Evolutionary conservation across 371 early-diverging fungal species (phyloP).

Genomic region (Mucor mucedo): DNA sequence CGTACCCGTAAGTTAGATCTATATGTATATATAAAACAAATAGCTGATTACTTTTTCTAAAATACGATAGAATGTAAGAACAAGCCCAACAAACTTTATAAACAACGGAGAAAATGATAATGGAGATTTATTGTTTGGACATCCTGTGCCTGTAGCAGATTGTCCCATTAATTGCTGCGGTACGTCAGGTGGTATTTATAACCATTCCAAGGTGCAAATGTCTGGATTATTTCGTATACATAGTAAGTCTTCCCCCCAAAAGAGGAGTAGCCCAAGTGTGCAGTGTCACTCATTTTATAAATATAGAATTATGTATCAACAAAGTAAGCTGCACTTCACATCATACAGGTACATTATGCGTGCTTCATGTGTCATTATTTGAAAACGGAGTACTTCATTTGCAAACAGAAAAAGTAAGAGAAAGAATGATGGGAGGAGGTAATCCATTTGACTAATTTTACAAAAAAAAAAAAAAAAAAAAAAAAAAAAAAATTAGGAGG

Average conservation of each 20-base stretch:
- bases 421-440: neutral
- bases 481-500: slow-evolving; percentile 6
- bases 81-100: slow-evolving; percentile 14
- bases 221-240: slow-evolving; percentile 27
- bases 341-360: slow-evolving; percentile 21
- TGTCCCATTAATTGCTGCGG: slow-evolving; percentile 29
- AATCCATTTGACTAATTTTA: neutral
- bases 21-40: neutral
- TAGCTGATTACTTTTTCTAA: neutral
- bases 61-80: neutral
- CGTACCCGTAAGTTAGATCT: neutral
- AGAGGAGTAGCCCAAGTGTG: neutral
- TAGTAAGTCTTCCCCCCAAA: slow-evolving; percentile 9
- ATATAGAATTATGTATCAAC: slow-evolving; percentile 25
- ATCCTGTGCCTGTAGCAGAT: slow-evolving; percentile 26
- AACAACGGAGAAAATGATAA: slow-evolving; percentile 7
- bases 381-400: slow-evolving; percentile 26
- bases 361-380: slow-evolving; percentile 23
- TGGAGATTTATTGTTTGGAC: slow-evolving; percentile 17
- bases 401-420: slow-evolving; percentile 29
- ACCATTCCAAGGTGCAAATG: slow-evolving; percentile 14
- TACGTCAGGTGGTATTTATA: neutral
- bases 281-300: neutral
- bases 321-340: slow-evolving; percentile 29
- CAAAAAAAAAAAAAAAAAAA: slow-evolving; percentile 1